phyloP scores from a whole-genome alignment of 371 early-diverging fungal species.

The Apophysomyces trapeziformis region DNA sequence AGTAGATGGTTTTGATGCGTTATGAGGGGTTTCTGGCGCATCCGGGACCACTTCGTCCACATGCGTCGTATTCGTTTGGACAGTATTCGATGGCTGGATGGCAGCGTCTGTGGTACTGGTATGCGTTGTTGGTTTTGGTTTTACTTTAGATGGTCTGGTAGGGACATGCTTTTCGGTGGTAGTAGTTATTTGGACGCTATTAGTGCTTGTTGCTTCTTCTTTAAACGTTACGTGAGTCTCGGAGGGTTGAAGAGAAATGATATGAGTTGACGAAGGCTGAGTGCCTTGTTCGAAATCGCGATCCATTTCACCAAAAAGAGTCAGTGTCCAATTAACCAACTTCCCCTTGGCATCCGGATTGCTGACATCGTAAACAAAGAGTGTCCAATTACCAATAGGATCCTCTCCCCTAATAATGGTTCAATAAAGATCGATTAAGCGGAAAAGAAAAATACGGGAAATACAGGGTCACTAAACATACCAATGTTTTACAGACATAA shows the following conservation, averaged over 20 bases:
- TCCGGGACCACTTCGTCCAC: not conserved
- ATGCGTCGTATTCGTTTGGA: not conserved
- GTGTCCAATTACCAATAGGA: constrained; percentile 83
- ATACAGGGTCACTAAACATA: constrained; percentile 34
- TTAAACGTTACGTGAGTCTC: constrained; percentile 5
- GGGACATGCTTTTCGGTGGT: constrained; percentile 12
- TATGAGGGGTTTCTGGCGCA: not conserved
- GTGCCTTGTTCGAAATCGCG: constrained; percentile 35
- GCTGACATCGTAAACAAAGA: constrained; percentile 65
- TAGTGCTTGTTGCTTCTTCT: not conserved
- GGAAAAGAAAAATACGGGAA: not conserved
- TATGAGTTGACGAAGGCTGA: constrained; percentile 19
- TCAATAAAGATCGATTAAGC: not conserved
- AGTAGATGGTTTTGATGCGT: not conserved
- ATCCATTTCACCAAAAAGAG: constrained; percentile 68
- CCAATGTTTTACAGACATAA: constrained; percentile 97
- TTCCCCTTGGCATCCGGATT: constrained; percentile 48
- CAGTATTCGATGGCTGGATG: not conserved
- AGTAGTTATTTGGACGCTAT: not conserved
- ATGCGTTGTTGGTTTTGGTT: constrained; percentile 22
- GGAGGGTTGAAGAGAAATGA: constrained; percentile 3
- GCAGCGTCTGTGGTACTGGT: not conserved
- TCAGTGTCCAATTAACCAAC: constrained; percentile 69
- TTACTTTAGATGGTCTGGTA: constrained; percentile 23
- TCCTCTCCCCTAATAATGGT: constrained; percentile 79